Base-by-base conservation (phyloP, 169 alveolate genomes). In the Perkinsus marinus region DNA sequence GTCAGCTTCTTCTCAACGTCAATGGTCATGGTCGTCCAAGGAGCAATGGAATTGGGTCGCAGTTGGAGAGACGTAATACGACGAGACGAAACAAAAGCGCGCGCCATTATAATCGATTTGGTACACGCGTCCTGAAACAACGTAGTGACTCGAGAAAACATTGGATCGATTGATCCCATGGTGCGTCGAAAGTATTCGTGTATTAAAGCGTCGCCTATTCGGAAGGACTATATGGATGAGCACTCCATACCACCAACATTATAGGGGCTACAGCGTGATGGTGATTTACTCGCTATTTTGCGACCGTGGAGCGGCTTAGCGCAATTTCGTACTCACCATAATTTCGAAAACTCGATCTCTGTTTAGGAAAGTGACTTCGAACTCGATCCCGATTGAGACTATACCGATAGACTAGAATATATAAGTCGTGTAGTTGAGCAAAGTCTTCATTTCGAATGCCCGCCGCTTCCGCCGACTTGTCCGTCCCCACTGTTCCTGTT, bases 401-500 rank as follows among this genome's bases (percentile, higher is more conserved):
- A n/a, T n/a, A n/a, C n/a, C n/a, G n/a, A n/a, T n/a, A n/a, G n/a
- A n/a, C n/a, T n/a, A n/a, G n/a, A n/a, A n/a, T n/a, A n/a, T n/a
- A n/a, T n/a, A n/a, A n/a, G n/a, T n/a, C n/a, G n/a, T n/a, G n/a
- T n/a, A n/a, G n/a, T n/a, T n/a, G n/a, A n/a, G n/a, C n/a, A n/a
- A n/a, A n/a, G n/a, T n/a, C n/a, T n/a, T 30, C 79, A 57, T 13
- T 57, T 57, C 22, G 79, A 13, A 57, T 57, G 79, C 79, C 79
- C 26, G 79, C 79, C 34, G 79, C 7, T 16, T 26, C 79, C 26
- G 79, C 79, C 34, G 79, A 57, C 34, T 26, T 26, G 7, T 57
- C 79, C 22, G 68, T 93, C 92, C 26, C 92, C 41, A 91, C 68
- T 26, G 93, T 93, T 10, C 95, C 95, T 16, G 92, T 93, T 39